phyloP scores from a whole-genome alignment of 2,329 filamentous ascomycete species.

The Lecanicillium sp. region DNA sequence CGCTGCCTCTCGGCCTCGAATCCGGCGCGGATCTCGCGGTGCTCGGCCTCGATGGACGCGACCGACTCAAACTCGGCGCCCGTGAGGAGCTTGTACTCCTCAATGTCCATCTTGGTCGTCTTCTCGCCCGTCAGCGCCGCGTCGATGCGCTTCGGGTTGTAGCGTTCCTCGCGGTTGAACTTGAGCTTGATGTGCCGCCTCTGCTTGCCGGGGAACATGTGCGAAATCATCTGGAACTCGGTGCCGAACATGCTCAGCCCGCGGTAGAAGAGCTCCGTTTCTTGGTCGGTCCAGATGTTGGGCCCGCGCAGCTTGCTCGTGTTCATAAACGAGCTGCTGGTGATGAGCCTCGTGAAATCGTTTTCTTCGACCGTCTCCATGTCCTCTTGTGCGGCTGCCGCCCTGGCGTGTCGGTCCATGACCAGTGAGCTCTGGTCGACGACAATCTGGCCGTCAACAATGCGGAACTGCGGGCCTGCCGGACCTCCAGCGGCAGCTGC shows the following conservation, averaged over 20 bases:
- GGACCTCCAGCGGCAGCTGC: conserved; percentile 18
- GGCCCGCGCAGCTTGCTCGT: conserved; percentile 54
- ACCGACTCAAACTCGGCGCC: conserved; percentile 47
- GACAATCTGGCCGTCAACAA: conserved; percentile 67
- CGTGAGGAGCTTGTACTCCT: conserved; percentile 50
- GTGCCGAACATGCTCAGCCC: conserved; percentile 71
- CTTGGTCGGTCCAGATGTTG: conserved; percentile 62
- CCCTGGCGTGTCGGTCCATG: conserved; percentile 61
- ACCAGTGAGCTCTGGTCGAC: conserved; percentile 60
- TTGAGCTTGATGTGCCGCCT: conserved; percentile 73
- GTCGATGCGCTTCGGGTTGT: conserved; percentile 56
- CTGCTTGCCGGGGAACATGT: conserved; percentile 65
- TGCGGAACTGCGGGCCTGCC: conserved; percentile 48
- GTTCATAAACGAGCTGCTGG: conserved; percentile 57
- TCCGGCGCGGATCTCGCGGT: conserved; percentile 36
- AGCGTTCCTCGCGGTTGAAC: conserved; percentile 70
- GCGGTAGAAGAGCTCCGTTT: conserved; percentile 70
- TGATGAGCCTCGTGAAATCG: conserved; percentile 67
- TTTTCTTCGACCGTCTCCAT: conserved; percentile 66
- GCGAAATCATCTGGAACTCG: conserved; percentile 72
- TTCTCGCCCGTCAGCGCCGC: conserved; percentile 55
- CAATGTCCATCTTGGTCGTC: conserved; percentile 49
- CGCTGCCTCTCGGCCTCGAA: conserved; percentile 36
- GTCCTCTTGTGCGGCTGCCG: conserved; percentile 39
- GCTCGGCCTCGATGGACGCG: conserved; percentile 48